Conservation (phyloP, 2,329 filamentous ascomycete genomes). For the Aspergillus neotritici region DNA sequence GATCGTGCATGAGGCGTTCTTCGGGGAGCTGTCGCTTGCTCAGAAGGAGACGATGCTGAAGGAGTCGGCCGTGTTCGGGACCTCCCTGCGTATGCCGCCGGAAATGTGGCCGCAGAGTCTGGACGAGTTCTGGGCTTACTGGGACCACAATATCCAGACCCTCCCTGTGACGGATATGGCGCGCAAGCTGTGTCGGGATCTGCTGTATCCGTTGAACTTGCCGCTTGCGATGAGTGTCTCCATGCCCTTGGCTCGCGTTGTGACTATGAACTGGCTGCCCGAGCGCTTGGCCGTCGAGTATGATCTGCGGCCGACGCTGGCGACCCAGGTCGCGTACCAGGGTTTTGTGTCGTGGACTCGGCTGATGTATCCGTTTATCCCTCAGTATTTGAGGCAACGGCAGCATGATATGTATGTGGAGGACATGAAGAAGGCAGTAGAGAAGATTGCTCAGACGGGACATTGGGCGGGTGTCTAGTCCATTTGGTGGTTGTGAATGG, state of each 20-base stretch:
- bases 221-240: slow-evolving; percentile 3
- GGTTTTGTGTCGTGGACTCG: slow-evolving; percentile 6
- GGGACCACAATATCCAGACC: slow-evolving; percentile 22
- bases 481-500: no score
- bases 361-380: slow-evolving; percentile 6
- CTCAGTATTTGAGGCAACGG: slow-evolving; percentile 2
- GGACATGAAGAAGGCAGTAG: slow-evolving; percentile 11
- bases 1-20: slow-evolving; percentile 23
- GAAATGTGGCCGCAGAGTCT: slow-evolving; percentile 25
- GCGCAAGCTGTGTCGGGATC: slow-evolving; percentile 9
- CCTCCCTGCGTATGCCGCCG: slow-evolving; percentile 18
- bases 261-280: slow-evolving; percentile 8
- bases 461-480: slow-evolving; percentile 7
- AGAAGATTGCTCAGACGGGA: slow-evolving; percentile 9
- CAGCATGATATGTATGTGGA: slow-evolving; percentile 10
- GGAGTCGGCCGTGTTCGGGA: slow-evolving; percentile 14
- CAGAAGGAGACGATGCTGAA: slow-evolving; percentile 8
- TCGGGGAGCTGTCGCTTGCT: slow-evolving; percentile 8
- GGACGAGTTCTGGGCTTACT: slow-evolving; percentile 25
- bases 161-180: slow-evolving; percentile 27
- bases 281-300: slow-evolving; percentile 10
- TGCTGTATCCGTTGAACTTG: slow-evolving; percentile 12
- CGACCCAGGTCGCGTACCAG: slow-evolving; percentile 5
- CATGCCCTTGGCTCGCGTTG: slow-evolving; percentile 1
- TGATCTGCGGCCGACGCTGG: slow-evolving; percentile 7